Percentiles rank a stretch among this genome's conserved stretches.
These are phyloP conservation scores for Fusarium albidum DNA, from an alignment of 2,329 filamentous ascomycete genomes.

Conservation along the genomic window DNA sequence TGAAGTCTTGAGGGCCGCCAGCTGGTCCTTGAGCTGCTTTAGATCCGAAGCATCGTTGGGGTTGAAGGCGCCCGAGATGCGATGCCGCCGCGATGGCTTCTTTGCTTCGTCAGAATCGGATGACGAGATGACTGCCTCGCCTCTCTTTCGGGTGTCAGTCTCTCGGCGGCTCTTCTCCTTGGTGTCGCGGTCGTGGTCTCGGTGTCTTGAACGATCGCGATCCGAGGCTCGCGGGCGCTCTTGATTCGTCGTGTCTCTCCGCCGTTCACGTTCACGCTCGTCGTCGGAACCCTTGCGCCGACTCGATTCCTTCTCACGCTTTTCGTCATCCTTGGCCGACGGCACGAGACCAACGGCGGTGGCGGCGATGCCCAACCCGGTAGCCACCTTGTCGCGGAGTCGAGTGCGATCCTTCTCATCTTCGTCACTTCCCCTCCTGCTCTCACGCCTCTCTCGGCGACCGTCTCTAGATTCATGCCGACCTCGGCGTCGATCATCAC, in stretches of 20 bases:
- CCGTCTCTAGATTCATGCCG: slow-evolving; percentile 39
- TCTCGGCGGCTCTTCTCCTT: slow-evolving; percentile 48
- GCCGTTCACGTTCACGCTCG: slow-evolving; percentile 37
- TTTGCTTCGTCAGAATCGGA: slow-evolving; percentile 54
- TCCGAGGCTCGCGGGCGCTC: slow-evolving; percentile 28
- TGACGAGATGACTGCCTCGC: slow-evolving; percentile 45
- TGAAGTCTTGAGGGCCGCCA: slow-evolving; percentile 51
- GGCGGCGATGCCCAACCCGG: slow-evolving; percentile 58
- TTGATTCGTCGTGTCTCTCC: slow-evolving; percentile 30
- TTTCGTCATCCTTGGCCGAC: slow-evolving; percentile 49
- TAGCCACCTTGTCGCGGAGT: slow-evolving; percentile 57
- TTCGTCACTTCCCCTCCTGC: slow-evolving; percentile 42
- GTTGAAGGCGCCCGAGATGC: slow-evolving; percentile 55
- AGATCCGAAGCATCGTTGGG: slow-evolving; percentile 62
- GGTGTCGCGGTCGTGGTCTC: slow-evolving; percentile 34
- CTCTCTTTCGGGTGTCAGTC: slow-evolving; percentile 48
- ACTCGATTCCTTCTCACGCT: slow-evolving; percentile 44
- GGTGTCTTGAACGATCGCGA: slow-evolving; percentile 28
- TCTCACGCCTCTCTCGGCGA: slow-evolving; percentile 42
- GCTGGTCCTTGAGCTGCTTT: slow-evolving; percentile 58
- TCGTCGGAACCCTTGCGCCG: slow-evolving; percentile 45
- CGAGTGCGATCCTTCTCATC: slow-evolving; percentile 53
- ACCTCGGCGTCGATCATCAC: slow-evolving; percentile 40
- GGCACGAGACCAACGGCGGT: slow-evolving; percentile 56
- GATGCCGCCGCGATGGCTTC: slow-evolving; percentile 48